Evolutionary conservation across 345 rosid species (phyloP), one percentile per base, ranked within the genome.

Genomic region (Orychophragmus violaceus): DNA sequence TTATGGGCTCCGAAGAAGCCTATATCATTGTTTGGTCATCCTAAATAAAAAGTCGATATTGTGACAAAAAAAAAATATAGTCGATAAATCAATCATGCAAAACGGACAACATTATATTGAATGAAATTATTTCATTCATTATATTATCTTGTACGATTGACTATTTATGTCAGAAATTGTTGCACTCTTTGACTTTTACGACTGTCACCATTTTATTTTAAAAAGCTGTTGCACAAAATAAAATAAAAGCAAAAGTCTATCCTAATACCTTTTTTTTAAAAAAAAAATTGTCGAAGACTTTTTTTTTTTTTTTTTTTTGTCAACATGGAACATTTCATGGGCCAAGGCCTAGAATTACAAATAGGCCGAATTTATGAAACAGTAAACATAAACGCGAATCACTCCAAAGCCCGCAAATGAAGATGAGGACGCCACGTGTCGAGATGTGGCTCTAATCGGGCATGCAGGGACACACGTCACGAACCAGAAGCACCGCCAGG

Each of bases 151-250:
- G 76, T 64, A 64, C 70, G 44, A 71, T 36, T 65, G 19, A 56
- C 70, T 64, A 37, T 56, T 55, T 16, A 46, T 64, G 70, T 55
- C 70, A 64, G 70, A 45, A 71, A 54, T 53, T 54, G 63, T 62
- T 71, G 18, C 11, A 53, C 32, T 62, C 57, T 53, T 70, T 71
- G 69, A 54, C 69, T 70, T 69, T 61, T 39, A 52, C 28, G 18
- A 39, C 45, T 8, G 14, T 41, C 10, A 14, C 52, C 28, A 30
- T 22, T 48, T 46, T 48, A 8, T 32, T 55, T 55, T 5, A 56
- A 36, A 24, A 5, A 5, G 17, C 37, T 25, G 18, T 39, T 25
- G n/a, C 46, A 25, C 5, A 14, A 39, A 28, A 6, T 8, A 25
- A 59, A 59, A 2, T 5, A 59, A 42, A 61, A 48, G 12, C 4